Conservation (phyloP, 331 rosid species). For the Malus hybrid region DNA sequence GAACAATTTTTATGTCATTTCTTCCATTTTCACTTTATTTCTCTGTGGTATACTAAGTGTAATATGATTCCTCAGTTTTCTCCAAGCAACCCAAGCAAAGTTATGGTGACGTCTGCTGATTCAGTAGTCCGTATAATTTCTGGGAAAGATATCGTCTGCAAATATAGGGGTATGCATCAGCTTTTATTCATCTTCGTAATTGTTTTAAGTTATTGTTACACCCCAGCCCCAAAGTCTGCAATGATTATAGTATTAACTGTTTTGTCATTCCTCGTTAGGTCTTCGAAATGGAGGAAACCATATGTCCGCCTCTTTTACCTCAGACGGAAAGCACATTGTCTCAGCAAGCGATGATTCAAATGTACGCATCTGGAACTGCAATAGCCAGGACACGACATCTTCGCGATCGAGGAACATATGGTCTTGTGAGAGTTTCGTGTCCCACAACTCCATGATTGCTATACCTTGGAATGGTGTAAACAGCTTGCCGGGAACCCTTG, state of each 20-base stretch:
- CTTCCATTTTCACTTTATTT: background rate
- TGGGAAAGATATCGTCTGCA: constrained; percentile 46
- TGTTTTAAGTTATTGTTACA: background rate
- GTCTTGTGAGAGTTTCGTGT: constrained; percentile 53
- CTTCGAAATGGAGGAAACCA: constrained; percentile 45
- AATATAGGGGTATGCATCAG: constrained; percentile 46
- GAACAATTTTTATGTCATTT: background rate
- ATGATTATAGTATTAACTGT: background rate
- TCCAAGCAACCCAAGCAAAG: constrained; percentile 45
- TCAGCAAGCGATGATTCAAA: constrained; percentile 55
- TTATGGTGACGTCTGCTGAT: constrained; percentile 66
- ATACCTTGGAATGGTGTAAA: constrained; percentile 67
- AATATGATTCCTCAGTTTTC: constrained; percentile 40
- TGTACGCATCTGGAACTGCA: constrained; percentile 53
- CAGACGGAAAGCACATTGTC: constrained; percentile 58
- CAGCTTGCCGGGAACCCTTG: constrained; percentile 27
- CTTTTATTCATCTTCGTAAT: background rate
- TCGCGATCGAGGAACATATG: constrained; percentile 36
- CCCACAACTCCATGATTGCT: constrained; percentile 52
- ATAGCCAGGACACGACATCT: constrained; percentile 35
- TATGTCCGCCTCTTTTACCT: constrained; percentile 56
- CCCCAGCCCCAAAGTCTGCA: background rate
- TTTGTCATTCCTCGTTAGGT: constrained; percentile 24
- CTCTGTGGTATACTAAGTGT: constrained; percentile 11
- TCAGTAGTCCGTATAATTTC: constrained; percentile 45